phyloP scores from a whole-genome alignment of 345 rosid species.

The Eucalyptus erythrocorys region DNA sequence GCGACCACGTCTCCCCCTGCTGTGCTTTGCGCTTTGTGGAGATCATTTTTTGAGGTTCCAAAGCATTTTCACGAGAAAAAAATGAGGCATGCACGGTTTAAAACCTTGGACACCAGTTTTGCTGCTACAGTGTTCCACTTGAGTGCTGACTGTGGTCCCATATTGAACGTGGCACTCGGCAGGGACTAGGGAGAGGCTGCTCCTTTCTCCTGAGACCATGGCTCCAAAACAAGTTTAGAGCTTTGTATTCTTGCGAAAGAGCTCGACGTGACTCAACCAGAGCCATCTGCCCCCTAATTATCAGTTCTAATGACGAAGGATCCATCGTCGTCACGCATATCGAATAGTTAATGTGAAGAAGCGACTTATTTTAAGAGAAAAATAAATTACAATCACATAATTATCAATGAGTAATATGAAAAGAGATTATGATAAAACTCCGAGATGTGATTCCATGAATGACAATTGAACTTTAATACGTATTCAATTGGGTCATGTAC shows the following conservation, averaged over 20 bases:
- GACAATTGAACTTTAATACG: fast-evolving
- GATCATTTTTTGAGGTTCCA: not conserved
- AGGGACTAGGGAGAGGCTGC: not conserved
- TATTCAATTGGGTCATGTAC: not conserved
- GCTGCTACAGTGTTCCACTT: not conserved
- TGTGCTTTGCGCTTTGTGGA: not conserved
- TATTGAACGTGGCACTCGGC: not conserved
- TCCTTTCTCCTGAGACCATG: not conserved
- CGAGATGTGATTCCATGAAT: fast-evolving
- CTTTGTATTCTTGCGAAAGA: not conserved
- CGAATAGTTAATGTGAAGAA: not conserved
- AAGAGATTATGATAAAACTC: not conserved
- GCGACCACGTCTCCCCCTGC: constrained; percentile 41
- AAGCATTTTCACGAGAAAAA: not conserved
- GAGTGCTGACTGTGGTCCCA: not conserved
- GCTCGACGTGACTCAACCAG: not conserved
- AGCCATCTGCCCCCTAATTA: not conserved
- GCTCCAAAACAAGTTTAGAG: not conserved
- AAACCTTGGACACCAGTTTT: not conserved
- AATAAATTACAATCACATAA: not conserved
- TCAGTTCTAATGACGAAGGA: not conserved
- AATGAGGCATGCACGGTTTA: not conserved
- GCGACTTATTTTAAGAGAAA: fast-evolving
- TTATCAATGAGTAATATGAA: fast-evolving
- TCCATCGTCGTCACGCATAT: not conserved